Evolutionary conservation across 1,284 basidiomycete species (phyloP), one percentile per base, ranked within the genome.

Genomic region (Austropuccinia psidii): DNA sequence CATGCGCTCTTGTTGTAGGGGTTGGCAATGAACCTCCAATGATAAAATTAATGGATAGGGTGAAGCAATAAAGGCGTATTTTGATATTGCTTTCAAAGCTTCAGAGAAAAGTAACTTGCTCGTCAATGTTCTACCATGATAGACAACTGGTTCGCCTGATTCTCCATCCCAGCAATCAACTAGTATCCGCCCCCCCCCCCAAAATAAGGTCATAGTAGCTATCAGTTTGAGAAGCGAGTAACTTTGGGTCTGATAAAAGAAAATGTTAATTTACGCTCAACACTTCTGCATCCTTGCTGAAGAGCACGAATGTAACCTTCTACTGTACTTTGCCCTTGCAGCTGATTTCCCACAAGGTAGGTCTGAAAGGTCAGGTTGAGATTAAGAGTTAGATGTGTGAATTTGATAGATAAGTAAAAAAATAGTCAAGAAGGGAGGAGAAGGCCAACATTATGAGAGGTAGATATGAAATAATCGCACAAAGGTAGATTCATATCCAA

Each of bases 101-200:
- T 93, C 91, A 29, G 90, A 87, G 2, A 93, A 84, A 0, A 91
- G 83, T 2, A 98, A 88, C 76, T 90, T 91, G 31, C 89, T 87
- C 0, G 95, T 98, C 37, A 98, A 84, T 0, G 95, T 98, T 75
- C 89, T 90, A 35, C 93, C 93, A 78, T 99, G 96, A 77, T 89
- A 93, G 2, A 96, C 87, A 75, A 90, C 84, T 0, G 93, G 90
- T 78, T 90, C 89, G 79, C 79, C 75, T 17, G 81, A 81, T 39
- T 93, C 89, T 11, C 95, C 94, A 77, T 97, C 91, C 81, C 90
- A 97, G 62, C 95, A 89, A 77, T 99, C 95, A 78, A 99, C 91
- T 95, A 19, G n/a, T 3, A 19, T 29, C 15, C n/a, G n/a, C n/a
- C n/a, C n/a, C n/a, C n/a, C n/a, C n/a, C n/a, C n/a, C n/a, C n/a